Percentiles rank a stretch among this genome's conserved stretches.
These are phyloP conservation scores for Botrytis byssoidea DNA, from an alignment of 2,329 filamentous ascomycete genomes.

Conservation along the genomic window DNA sequence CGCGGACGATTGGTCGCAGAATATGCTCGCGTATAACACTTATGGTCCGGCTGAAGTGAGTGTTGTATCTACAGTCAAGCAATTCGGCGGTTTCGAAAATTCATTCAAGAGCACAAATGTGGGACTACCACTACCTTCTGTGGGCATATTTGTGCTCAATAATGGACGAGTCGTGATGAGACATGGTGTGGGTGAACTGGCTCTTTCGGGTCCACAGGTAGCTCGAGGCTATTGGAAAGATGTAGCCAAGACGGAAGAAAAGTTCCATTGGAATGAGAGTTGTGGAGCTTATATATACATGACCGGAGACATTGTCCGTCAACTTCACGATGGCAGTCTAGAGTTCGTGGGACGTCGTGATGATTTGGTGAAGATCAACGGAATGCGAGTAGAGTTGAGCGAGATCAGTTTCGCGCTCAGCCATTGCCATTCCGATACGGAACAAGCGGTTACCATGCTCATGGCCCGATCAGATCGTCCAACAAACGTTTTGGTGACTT, in stretches of 20 bases:
- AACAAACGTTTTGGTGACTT: conserved; percentile 33
- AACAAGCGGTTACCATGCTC: conserved; percentile 41
- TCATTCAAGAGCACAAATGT: not conserved
- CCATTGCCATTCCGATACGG: conserved; percentile 32
- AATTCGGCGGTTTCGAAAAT: conserved; percentile 2
- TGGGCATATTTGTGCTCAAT: conserved; percentile 42
- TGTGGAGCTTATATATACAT: conserved; percentile 52
- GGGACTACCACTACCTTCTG: conserved; percentile 6
- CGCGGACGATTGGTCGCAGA: conserved; percentile 32
- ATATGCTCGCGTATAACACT: conserved; percentile 5
- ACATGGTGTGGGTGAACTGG: conserved; percentile 34
- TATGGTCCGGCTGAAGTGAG: conserved; percentile 21
- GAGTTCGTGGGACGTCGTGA: conserved; percentile 63
- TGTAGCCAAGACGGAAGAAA: conserved; percentile 53
- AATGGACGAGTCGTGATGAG: conserved; percentile 28
- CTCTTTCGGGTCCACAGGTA: conserved; percentile 51
- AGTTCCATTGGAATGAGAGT: conserved; percentile 55
- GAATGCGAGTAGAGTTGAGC: conserved; percentile 61
- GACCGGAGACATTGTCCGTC: conserved; percentile 58
- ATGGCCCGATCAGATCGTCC: conserved; percentile 41
- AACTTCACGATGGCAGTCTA: conserved; percentile 50
- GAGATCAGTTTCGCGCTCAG: conserved; percentile 43
- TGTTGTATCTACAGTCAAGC: conserved; percentile 24
- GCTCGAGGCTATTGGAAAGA: conserved; percentile 61
- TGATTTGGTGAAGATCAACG: conserved; percentile 65